These are phyloP conservation scores for Stemphylium vesicarium DNA, from an alignment of 2,329 filamentous ascomycete genomes.

Conservation along the genomic window DNA sequence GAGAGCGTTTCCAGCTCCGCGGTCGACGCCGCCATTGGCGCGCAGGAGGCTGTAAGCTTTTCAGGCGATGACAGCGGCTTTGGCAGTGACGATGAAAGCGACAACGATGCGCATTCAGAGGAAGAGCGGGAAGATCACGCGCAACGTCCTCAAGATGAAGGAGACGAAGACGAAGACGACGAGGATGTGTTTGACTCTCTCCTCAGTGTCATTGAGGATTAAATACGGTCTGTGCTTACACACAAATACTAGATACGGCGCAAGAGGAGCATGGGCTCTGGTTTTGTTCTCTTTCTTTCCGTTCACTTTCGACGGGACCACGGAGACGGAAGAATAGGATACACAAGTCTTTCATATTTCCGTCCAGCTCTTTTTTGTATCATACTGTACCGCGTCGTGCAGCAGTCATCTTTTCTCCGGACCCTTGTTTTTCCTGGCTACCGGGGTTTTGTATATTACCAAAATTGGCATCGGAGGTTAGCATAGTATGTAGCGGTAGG, in stretches of 20 bases:
- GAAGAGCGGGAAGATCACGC: conserved; percentile 15
- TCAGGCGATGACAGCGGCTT: conserved; percentile 46
- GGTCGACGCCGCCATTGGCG: conserved; percentile 22
- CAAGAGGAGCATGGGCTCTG: not conserved
- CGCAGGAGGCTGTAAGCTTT: conserved; percentile 42
- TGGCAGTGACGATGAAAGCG: conserved; percentile 36
- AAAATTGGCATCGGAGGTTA: conserved; percentile 6
- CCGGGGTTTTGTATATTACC: conserved; percentile 9
- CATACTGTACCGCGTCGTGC: not conserved
- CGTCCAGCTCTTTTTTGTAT: not conserved
- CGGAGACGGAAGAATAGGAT: no score
- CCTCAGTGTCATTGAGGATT: conserved; percentile 28
- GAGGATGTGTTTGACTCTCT: conserved; percentile 32
- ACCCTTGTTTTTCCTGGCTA: not conserved
- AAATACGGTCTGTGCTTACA: not conserved
- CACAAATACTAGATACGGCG: not conserved
- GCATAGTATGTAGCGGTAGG: not conserved
- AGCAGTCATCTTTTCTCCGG: not conserved
- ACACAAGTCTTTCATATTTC: not conserved
- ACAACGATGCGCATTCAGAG: conserved; percentile 18
- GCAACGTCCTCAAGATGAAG: conserved; percentile 13
- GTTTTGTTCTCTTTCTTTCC: not conserved
- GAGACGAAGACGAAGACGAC: conserved; percentile 23
- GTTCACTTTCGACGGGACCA: not conserved
- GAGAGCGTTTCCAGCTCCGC: conserved; percentile 34